Base-by-base conservation (phyloP, 192 early-diverging fungal species). In the Backusella tarrabulga region DNA sequence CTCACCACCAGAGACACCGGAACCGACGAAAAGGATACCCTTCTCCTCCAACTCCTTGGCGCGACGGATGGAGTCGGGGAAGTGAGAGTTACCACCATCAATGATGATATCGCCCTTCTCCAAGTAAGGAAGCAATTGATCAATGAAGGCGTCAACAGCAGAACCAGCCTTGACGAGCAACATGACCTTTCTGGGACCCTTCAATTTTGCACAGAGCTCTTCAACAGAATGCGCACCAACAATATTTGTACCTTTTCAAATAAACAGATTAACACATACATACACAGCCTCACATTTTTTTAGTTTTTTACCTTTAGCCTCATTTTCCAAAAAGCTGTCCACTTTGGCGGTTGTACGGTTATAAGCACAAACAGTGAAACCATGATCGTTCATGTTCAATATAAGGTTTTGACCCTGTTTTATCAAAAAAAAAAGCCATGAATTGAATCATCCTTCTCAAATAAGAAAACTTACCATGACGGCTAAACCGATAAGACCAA, bases 71-170 rank as follows among this genome's bases (percentile, higher is more conserved):
- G 94, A 91, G 82, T 99, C 97, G 68, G 96, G 96, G 89, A 93
- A 99, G 92, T 99, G 97, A 50, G 96, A 97, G 92, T 99, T 99
- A 74, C 97, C 97, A 81, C 97, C 97, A 83, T 99, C 97, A 80
- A 99, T 98, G 80, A 99, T 94, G 79, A 99, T 96, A 83, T 99
- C 97, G 36, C 92, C 93, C 76, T 89, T 73, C 84, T 97, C 95
- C 71, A 99, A 88, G 87, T 90, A 89, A 46, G 96, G 96, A 21
- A 97, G 79, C 76, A 97, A 84, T 79, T 94, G 93, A 21, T 89
- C 93, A 74, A 99, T 99, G 76, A 99, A 99, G 85, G 92, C 91
- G 83, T 99, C 97, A 67, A 99, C 97, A 71, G 97, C 92, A 34
- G 77, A 69, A 50, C 97, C 97, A 72, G 97, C 97, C 92, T 99